Conservation (phyloP, 2,329 filamentous ascomycete species). For the Cladosporium oxysporum region DNA sequence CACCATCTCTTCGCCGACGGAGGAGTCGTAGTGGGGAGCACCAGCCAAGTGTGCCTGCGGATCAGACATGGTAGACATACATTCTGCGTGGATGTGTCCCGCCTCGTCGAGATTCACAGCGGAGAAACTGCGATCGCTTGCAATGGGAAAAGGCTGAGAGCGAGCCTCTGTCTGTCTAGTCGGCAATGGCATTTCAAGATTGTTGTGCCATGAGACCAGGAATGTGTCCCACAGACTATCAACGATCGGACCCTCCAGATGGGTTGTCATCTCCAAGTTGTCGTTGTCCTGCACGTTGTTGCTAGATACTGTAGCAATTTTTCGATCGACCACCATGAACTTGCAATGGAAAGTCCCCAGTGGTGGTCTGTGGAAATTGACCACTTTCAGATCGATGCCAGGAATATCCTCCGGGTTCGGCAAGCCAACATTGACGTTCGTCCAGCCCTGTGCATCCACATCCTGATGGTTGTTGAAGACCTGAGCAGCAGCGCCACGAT, state of each 20-base stretch:
- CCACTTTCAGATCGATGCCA: slow-evolving; percentile 69
- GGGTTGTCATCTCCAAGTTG: slow-evolving; percentile 79
- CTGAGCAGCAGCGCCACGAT: slow-evolving; percentile 67
- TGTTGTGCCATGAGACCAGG: slow-evolving; percentile 69
- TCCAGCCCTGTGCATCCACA: slow-evolving; percentile 61
- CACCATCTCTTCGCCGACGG: slow-evolving; percentile 61
- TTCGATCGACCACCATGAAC: slow-evolving; percentile 74
- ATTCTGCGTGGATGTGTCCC: slow-evolving; percentile 28
- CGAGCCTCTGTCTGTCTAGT: slow-evolving; percentile 42
- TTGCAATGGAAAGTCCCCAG: slow-evolving; percentile 78
- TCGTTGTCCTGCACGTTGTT: slow-evolving; percentile 74
- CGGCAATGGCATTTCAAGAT: slow-evolving; percentile 61
- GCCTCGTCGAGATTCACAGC: slow-evolving; percentile 34
- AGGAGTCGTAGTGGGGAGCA: slow-evolving; percentile 64
- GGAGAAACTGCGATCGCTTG: slow-evolving; percentile 36
- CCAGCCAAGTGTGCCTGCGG: slow-evolving; percentile 60
- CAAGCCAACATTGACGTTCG: slow-evolving; percentile 56
- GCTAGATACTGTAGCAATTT: slow-evolving; percentile 70
- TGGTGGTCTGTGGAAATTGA: slow-evolving; percentile 70
- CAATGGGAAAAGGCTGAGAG: slow-evolving; percentile 39
- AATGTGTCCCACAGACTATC: slow-evolving; percentile 75
- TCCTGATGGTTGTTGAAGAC: slow-evolving; percentile 63
- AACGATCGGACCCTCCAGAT: slow-evolving; percentile 74
- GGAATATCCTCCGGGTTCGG: slow-evolving; percentile 67
- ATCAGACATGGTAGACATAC: slow-evolving; percentile 26